Base-by-base conservation (phyloP, 257 asterid genomes). In the Petunia axillaris region DNA sequence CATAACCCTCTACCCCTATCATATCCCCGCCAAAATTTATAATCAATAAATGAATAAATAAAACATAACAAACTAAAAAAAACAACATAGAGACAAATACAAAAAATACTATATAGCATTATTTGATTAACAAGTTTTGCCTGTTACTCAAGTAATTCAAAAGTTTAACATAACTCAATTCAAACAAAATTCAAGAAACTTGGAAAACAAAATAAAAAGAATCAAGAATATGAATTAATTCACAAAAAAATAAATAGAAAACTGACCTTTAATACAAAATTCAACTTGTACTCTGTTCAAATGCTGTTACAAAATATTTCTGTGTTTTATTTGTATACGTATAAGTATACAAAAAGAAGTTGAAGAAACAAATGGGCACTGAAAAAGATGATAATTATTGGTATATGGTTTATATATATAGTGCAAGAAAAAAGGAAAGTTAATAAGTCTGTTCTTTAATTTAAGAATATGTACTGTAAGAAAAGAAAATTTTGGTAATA, bases 131-230 rank as follows among this genome's bases (percentile, higher is more conserved):
- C 77, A 25, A 9, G 58, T 70, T 46, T 70, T 46, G 16, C 41
- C n/a, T 68, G 8, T 25, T 70, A 10, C 35, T 8, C 10, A 48
- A 81, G 79, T 73, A 39, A 84, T 78, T 75, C 82, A 15, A 85
- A 77, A 80, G 82, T 65, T 79, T 9, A 25, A 14, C 81, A 79
- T n/a, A 66, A 73, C 79, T 75, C n/a, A 54, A 84, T 73, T 15
- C 65, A 1, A 62, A 58, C 65, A 40, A 38, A 35, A 71, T 40
- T 44, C 81, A 13, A 54, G 41, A 79, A 80, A 64, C 55, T 76
- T 8, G 35, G 36, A 35, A 62, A 75, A 68, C 50, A 6, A 66
- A 8, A 59, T 1, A 14, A 64, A 80, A 37, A 43, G 10, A 68
- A 70, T 25, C 14, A 57, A 8, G 11, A 60, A 48, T 37, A 1